phyloP scores from a whole-genome alignment of 2,329 filamentous ascomycete species.

The Fusarium falciforme region DNA sequence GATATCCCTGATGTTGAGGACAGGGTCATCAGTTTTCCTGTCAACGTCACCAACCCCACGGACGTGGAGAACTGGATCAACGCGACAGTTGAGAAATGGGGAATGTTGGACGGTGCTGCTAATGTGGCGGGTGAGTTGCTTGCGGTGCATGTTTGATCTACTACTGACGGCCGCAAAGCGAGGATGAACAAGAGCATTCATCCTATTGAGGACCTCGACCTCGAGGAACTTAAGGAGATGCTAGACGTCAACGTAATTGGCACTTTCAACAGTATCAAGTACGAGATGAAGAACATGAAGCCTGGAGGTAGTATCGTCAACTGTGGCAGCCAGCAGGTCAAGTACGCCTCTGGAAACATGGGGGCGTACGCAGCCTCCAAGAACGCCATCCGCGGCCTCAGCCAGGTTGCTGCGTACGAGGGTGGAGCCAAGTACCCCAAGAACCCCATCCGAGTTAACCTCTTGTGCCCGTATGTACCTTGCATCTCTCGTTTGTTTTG shows the following conservation, averaged over 20 bases:
- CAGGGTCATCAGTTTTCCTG: slow-evolving; percentile 37
- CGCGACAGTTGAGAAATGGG: slow-evolving; percentile 47
- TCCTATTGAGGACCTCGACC: slow-evolving; percentile 38
- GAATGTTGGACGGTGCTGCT: slow-evolving; percentile 50
- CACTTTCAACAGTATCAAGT: slow-evolving; percentile 43
- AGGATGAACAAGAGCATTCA: slow-evolving; percentile 44
- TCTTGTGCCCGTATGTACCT: slow-evolving; percentile 35
- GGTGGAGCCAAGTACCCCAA: slow-evolving; percentile 40
- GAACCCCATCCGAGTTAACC: slow-evolving; percentile 41
- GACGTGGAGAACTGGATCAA: slow-evolving; percentile 50
- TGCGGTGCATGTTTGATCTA: background rate
- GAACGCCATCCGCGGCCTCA: slow-evolving; percentile 45
- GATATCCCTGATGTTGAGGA: slow-evolving; percentile 38
- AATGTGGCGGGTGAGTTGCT: slow-evolving; percentile 50
- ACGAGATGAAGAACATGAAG: slow-evolving; percentile 50
- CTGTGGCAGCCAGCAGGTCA: slow-evolving; percentile 57
- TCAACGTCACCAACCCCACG: slow-evolving; percentile 48
- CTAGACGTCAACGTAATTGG: slow-evolving; percentile 42
- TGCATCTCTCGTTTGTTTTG: fast-evolving
- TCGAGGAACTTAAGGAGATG: slow-evolving; percentile 38
- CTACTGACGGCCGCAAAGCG: background rate
- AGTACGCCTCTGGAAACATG: slow-evolving; percentile 50
- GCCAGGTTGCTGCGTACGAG: slow-evolving; percentile 44
- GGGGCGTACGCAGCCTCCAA: slow-evolving; percentile 50
- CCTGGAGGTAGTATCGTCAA: slow-evolving; percentile 61